phyloP scores from a whole-genome alignment of 257 asterid genomes.

The Echites panduratus region DNA sequence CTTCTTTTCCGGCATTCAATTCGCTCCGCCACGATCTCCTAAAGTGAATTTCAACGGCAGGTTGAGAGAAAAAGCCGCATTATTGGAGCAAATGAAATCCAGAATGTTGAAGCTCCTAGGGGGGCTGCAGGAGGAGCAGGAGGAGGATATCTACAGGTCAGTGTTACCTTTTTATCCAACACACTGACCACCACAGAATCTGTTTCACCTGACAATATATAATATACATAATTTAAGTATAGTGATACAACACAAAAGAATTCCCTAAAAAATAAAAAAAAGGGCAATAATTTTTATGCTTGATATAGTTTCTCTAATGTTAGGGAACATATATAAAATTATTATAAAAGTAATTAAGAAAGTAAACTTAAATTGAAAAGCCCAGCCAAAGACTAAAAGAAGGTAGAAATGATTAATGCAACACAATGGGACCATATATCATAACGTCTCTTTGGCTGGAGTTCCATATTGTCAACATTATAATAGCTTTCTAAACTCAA shows the following conservation, averaged over 20 bases:
- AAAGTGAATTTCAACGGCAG: slow-evolving; percentile 23
- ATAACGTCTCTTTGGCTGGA: no score
- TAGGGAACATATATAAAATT: no score
- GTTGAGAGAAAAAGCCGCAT: slow-evolving; percentile 34
- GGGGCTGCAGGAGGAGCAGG: slow-evolving; percentile 14
- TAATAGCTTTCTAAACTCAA: not conserved
- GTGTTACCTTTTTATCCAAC: slow-evolving; percentile 62
- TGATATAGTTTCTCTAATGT: no score
- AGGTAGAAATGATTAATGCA: no score
- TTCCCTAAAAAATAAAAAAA: no score
- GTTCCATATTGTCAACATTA: slow-evolving; percentile 9
- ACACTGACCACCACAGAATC: slow-evolving; percentile 68
- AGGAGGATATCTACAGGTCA: slow-evolving; percentile 43
- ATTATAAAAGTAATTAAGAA: no score
- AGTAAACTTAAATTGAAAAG: no score
- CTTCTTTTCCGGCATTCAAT: not conserved
- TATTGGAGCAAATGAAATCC: slow-evolving; percentile 25
- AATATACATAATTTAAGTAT: not conserved
- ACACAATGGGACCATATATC: no score
- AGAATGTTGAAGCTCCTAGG: slow-evolving; percentile 18
- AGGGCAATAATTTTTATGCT: no score
- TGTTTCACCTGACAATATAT: slow-evolving; percentile 47
- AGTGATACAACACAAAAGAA: not conserved
- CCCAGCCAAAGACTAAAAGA: no score
- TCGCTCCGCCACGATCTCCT: no score